A percentile compares a stretch with the other conserved stretches of the same genome.
Evolutionary conservation across 371 early-diverging fungal species (phyloP).

Genomic region (Mucor saturninus): DNA sequence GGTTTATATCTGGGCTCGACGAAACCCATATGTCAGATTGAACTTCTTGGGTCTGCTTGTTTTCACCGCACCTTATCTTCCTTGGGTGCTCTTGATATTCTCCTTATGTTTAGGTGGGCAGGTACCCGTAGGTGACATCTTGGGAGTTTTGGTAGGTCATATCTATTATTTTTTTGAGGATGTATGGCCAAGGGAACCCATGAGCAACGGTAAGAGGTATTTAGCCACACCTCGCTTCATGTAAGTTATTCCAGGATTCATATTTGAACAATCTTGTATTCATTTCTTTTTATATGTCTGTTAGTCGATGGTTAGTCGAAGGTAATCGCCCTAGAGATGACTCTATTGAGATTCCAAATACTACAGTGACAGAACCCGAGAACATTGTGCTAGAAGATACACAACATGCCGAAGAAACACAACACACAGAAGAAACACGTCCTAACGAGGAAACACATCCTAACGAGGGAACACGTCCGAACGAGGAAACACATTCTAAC

Average conservation of each 20-base stretch:
- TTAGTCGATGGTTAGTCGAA: constrained; percentile 30
- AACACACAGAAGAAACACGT: neutral
- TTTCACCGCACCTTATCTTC: constrained; percentile 92
- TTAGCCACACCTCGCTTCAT: constrained; percentile 67
- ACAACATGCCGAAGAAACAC: too few species aligned
- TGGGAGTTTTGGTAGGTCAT: constrained; percentile 92
- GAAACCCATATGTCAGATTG: constrained; percentile 85
- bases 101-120: constrained; percentile 71
- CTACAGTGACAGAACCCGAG: constrained; percentile 3
- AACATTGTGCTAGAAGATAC: neutral
- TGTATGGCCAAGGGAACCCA: constrained; percentile 85
- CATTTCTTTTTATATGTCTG: neutral
- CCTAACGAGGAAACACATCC: too few species aligned
- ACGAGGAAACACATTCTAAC: too few species aligned
- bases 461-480: too few species aligned
- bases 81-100: constrained; percentile 89
- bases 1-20: constrained; percentile 95
- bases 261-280: neutral
- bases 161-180: constrained; percentile 94
- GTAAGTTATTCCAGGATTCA: constrained; percentile 39
- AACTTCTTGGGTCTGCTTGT: constrained; percentile 89
- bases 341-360: constrained; percentile 8
- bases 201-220: constrained; percentile 62
- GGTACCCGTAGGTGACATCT: constrained; percentile 80
- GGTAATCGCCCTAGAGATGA: constrained; percentile 28